Evolutionary conservation across 495 filamentous ascomycete genomes (phyloP), one percentile per base, ranked within the genome.

Genomic region (Patellaria atrata): DNA sequence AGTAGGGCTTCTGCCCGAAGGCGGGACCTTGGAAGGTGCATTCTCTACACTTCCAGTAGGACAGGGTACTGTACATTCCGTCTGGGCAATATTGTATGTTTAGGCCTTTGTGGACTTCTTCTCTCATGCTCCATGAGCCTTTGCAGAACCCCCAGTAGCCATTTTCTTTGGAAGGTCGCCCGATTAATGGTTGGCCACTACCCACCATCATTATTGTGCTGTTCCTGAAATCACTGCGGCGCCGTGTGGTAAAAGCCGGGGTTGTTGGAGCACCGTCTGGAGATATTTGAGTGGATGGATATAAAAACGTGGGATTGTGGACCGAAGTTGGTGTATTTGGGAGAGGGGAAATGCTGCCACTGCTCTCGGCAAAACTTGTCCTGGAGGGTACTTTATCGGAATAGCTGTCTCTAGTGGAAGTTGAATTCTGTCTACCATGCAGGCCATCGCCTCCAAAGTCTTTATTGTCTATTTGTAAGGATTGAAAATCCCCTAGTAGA

Each of bases 121-220:
- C 55, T 23, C 61, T 56, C 2, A 59, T 47, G 30, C 58, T 51
- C 59, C 61, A 67, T 9, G 63, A 62, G 17, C 64, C 64, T 55
- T 66, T 64, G 57, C 65, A 68, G 55, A 68, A 67, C 3, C 62
- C 63, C 15, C 56, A 57, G 42, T 56, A 68, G 30, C 53, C 50
- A 44, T 67, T 68, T 14, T 47, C 44, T 41, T 59, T 59, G 43
- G 45, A 48, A 27, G 48, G 48, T 13, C 48, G 47, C 11, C 47
- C 47, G 24, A 22, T 10, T n/a, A 31, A 31, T 10, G 16, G 28
- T 8, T 47, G 9, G 57, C 57, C 13, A 62, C 47, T 7, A 43
- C 29, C 27, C 42, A 45, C 22, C 37, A 31, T 10, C 7, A 15
- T 8, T 31, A 15, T 10, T 7, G 14, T 7, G 14, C 10, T 7